Conservation (phyloP, 2,329 filamentous ascomycete species). For the Epichloe glyceriae region DNA sequence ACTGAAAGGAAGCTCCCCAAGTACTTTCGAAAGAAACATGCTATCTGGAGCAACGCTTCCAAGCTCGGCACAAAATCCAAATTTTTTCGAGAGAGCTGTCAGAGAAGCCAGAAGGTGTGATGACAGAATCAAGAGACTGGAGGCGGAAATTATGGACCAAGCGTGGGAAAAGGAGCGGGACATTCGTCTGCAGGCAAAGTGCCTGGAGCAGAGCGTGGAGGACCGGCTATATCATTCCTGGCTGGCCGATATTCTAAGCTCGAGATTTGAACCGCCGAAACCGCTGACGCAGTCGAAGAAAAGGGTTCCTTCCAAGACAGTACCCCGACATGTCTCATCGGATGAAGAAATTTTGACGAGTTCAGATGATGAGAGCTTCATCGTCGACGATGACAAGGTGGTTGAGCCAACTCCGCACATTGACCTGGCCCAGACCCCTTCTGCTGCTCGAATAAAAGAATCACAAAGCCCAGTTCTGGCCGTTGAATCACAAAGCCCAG, state of each 20-base stretch:
- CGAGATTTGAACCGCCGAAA: slow-evolving; percentile 26
- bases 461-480: slow-evolving; percentile 5
- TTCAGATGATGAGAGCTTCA: slow-evolving; percentile 36
- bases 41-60: slow-evolving; percentile 47
- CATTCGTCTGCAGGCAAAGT: slow-evolving; percentile 41
- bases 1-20: slow-evolving; percentile 41
- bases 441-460: not conserved
- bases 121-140: slow-evolving; percentile 41
- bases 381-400: slow-evolving; percentile 22
- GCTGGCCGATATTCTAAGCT: slow-evolving; percentile 33
- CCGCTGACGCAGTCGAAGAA: slow-evolving; percentile 13
- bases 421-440: not conserved
- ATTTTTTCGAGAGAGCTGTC: slow-evolving; percentile 31
- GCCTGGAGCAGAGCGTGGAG: slow-evolving; percentile 52
- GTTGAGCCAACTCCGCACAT: not conserved
- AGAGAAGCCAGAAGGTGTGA: slow-evolving; percentile 29
- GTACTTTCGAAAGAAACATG: slow-evolving; percentile 41
- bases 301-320: not conserved
- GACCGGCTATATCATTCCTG: slow-evolving; percentile 42
- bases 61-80: slow-evolving; percentile 20
- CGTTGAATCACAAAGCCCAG: slow-evolving; percentile 8
- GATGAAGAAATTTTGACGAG: slow-evolving; percentile 34
- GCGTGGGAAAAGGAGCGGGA: slow-evolving; percentile 40
- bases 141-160: slow-evolving; percentile 35
- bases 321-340: slow-evolving; percentile 20